Conservation (phyloP, 306 rosid genomes). For the Abrus pulchellus region DNA sequence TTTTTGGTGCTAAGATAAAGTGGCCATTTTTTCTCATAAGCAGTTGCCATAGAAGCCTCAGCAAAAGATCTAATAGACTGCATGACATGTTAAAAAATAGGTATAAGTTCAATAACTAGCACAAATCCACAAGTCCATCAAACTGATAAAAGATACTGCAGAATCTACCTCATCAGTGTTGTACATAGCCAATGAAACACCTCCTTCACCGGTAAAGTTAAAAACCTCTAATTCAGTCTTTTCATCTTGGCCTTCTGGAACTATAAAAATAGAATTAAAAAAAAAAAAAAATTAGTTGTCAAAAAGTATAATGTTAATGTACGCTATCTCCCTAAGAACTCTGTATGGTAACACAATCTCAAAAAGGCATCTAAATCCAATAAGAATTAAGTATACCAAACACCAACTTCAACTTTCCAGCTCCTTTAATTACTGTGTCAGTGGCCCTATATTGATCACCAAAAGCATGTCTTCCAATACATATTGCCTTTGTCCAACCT, state of each 20-base stretch:
- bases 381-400: slow-evolving; percentile 69
- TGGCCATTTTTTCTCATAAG: slow-evolving; percentile 95
- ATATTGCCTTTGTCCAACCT: slow-evolving; percentile 97
- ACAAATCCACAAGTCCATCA: slow-evolving; percentile 35
- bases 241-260: slow-evolving; percentile 83
- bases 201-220: slow-evolving; percentile 92
- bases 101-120: slow-evolving; percentile 35
- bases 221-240: slow-evolving; percentile 82
- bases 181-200: slow-evolving; percentile 92
- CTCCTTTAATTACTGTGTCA: slow-evolving; percentile 89
- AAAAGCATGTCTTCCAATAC: slow-evolving; percentile 99
- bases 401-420: slow-evolving; percentile 87
- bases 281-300: slow-evolving; percentile 15
- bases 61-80: slow-evolving; percentile 95
- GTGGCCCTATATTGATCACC: slow-evolving; percentile 98
- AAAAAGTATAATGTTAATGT: slow-evolving; percentile 16
- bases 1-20: slow-evolving; percentile 98
- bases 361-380: slow-evolving; percentile 31
- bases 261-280: slow-evolving; percentile 56
- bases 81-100: slow-evolving; percentile 44
- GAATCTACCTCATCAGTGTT: slow-evolving; percentile 92
- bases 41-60: slow-evolving; percentile 89
- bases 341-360: not conserved
- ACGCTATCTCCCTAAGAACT: not conserved
- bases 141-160: slow-evolving; percentile 43